Evolutionary conservation across 768 basidiomycete species (phyloP).

Genomic region (Suillus placidus): DNA sequence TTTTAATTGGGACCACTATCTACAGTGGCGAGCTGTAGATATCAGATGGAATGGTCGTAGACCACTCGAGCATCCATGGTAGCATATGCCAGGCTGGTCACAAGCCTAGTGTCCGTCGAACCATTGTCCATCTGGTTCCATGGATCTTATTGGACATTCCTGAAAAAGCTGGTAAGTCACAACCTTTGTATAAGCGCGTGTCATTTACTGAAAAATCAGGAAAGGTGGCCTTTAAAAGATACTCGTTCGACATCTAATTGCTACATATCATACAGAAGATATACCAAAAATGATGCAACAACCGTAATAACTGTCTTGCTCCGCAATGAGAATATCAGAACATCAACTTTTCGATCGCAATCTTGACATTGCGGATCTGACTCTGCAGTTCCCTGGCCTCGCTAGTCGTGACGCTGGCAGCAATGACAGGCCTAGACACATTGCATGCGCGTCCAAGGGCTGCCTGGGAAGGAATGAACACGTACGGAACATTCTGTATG

Average conservation of each 20-base stretch:
- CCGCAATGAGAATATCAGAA: conserved; percentile 30
- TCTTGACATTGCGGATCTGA: conserved; percentile 89
- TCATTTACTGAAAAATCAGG: conserved; percentile 56
- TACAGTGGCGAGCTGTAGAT: too few relatives aligned
- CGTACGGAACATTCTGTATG: conserved; percentile 56
- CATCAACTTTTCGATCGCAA: conserved; percentile 50
- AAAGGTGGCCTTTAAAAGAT: conserved; percentile 93
- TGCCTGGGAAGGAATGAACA: conserved; percentile 94
- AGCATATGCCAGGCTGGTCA: too few relatives aligned
- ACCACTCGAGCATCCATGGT: too few relatives aligned
- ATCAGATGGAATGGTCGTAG: too few relatives aligned
- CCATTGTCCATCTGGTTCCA: neutral
- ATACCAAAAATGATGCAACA: neutral
- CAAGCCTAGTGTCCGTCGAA: neutral
- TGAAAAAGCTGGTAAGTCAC: conserved; percentile 79
- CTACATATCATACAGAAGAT: conserved; percentile 11
- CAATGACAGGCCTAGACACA: conserved; percentile 93
- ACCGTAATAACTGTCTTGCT: neutral
- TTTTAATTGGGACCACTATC: too few relatives aligned
- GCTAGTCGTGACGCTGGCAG: conserved; percentile 96
- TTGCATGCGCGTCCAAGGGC: conserved; percentile 97
- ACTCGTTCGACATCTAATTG: conserved; percentile 12
- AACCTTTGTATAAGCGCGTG: conserved; percentile 13
- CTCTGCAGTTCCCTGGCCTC: conserved; percentile 89
- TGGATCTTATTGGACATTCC: conserved; percentile 58